phyloP scores from a whole-genome alignment of 768 basidiomycete genomes.

The Jaapia argillacea region DNA sequence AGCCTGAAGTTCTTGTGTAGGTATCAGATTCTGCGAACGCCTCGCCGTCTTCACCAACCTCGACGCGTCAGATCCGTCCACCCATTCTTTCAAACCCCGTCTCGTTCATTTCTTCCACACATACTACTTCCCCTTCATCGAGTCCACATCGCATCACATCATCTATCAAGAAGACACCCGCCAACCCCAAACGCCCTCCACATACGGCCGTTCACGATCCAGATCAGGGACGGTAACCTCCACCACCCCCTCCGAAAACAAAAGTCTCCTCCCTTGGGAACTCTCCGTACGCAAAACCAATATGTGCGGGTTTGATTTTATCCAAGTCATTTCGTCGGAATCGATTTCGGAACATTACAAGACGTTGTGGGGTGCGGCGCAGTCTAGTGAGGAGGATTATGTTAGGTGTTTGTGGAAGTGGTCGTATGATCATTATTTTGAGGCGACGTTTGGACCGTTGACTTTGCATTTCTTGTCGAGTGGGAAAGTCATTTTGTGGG shows the following conservation, averaged over 20 bases:
- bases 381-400: neutral
- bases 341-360: conserved; percentile 8
- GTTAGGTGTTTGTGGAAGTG: conserved; percentile 3
- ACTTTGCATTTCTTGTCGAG: conserved; percentile 8
- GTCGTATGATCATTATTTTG: conserved; percentile 5
- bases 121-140: conserved; percentile 8
- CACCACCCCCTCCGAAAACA: neutral
- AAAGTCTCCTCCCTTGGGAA: neutral
- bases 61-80: conserved; percentile 2
- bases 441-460: conserved; percentile 6
- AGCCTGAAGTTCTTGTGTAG: neutral
- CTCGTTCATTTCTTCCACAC: conserved; percentile 6
- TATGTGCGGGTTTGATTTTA: conserved; percentile 6
- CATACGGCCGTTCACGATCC: neutral
- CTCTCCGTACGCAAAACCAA: neutral
- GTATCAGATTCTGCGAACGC: conserved; percentile 5
- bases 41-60: conserved; percentile 3
- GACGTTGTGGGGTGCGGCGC: conserved; percentile 6
- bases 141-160: neutral
- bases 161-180: conserved; percentile 4
- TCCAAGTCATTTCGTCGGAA: conserved; percentile 8
- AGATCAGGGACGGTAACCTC: neutral
- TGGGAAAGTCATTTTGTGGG: conserved; percentile 9
- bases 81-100: neutral
- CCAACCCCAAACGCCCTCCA: neutral